These are phyloP conservation scores for Penicillium parvum DNA, from an alignment of 495 filamentous ascomycete species.

Conservation along the genomic window DNA sequence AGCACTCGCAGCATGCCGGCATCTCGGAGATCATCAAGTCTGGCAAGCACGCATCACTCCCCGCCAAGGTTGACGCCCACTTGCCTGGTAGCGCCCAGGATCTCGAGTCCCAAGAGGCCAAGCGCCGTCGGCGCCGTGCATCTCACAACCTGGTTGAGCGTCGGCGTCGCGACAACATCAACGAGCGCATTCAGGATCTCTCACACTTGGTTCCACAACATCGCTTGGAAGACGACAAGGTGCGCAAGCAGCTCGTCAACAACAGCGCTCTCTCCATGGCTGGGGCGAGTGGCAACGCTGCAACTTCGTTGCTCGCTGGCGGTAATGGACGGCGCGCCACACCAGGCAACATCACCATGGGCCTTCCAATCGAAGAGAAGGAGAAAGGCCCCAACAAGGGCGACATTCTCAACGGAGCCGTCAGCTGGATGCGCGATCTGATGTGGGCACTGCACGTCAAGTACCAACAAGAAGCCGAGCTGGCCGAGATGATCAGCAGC, in stretches of 20 bases:
- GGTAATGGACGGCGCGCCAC: constrained; percentile 75
- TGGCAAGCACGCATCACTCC: constrained; percentile 65
- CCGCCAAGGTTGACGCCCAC: constrained; percentile 61
- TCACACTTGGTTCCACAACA: constrained; percentile 90
- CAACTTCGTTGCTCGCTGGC: constrained; percentile 82
- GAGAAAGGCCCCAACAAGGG: constrained; percentile 99
- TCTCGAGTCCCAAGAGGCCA: constrained; percentile 82
- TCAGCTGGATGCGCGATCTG: constrained; percentile 92
- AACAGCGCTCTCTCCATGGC: constrained; percentile 82
- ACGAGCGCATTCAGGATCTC: constrained; percentile 94
- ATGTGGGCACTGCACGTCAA: constrained; percentile 94
- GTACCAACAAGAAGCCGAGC: constrained; percentile 80
- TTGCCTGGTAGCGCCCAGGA: constrained; percentile 43
- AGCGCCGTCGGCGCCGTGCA: constrained; percentile 82
- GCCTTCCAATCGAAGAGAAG: constrained; percentile 89
- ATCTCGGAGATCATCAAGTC: constrained; percentile 68
- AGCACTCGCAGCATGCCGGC: constrained; percentile 53
- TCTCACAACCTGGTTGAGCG: constrained; percentile 97
- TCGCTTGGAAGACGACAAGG: constrained; percentile 92
- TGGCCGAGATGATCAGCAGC: constrained; percentile 65
- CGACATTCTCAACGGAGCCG: constrained; percentile 94
- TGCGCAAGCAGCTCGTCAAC: constrained; percentile 88
- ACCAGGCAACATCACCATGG: constrained; percentile 83
- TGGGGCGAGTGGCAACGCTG: constrained; percentile 65
- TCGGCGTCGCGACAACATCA: constrained; percentile 94